Evolutionary conservation across 352 stramenopile species (phyloP).

Genomic region (Phytopythium kandeliae): DNA sequence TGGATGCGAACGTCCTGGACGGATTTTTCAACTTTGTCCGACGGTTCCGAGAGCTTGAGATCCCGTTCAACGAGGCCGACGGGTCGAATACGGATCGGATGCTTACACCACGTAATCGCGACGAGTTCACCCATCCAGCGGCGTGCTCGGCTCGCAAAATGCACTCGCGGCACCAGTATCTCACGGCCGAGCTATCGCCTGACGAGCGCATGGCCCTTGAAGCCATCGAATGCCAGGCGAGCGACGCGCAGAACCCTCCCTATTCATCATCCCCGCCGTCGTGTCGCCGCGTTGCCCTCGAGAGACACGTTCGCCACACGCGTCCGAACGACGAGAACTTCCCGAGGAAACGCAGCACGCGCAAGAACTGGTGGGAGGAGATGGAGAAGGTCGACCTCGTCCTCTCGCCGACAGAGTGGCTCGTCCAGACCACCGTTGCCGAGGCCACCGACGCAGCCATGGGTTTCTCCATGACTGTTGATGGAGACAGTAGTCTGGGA

Average conservation of each 20-base stretch:
- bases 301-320: conserved; percentile 20
- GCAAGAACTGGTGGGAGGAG: conserved; percentile 29
- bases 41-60: conserved; percentile 20
- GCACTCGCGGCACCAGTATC: not conserved
- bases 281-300: conserved; percentile 16
- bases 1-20: conserved; percentile 24
- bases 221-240: not conserved
- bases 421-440: too few species aligned
- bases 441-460: too few species aligned
- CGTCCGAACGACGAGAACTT: conserved; percentile 14
- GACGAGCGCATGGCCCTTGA: not conserved
- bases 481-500: too few species aligned
- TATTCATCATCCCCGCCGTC: conserved; percentile 14
- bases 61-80: not conserved
- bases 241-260: not conserved
- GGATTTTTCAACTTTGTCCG: conserved; percentile 67
- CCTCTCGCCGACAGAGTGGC: not conserved
- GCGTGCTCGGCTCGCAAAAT: not conserved
- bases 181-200: not conserved
- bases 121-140: not conserved
- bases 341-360: conserved; percentile 25
- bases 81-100: not conserved
- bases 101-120: not conserved
- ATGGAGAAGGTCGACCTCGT: conserved; percentile 11
- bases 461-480: too few species aligned